Conservation (phyloP, 2,329 filamentous ascomycete species). For the Scopulariopsis brevicaulis region DNA sequence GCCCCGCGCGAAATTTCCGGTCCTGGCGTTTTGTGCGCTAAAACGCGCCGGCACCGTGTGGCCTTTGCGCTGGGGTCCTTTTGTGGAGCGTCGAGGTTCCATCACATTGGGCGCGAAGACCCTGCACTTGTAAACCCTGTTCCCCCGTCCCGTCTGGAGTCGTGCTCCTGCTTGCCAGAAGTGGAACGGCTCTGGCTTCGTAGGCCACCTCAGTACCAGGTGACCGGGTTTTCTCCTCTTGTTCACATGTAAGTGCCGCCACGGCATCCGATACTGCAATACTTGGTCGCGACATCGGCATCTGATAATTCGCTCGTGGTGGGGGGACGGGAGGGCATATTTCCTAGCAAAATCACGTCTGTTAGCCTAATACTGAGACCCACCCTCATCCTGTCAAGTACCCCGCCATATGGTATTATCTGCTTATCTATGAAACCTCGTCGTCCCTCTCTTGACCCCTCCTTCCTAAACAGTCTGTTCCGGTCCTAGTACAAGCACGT, state of each 20-base stretch:
- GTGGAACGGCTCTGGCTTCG: neutral
- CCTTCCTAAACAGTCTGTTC: neutral
- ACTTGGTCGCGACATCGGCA: no score
- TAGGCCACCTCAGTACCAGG: no score
- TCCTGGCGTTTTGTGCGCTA: neutral
- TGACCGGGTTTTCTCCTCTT: no score
- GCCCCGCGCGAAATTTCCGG: neutral
- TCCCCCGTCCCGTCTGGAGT: neutral
- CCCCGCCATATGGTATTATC: neutral
- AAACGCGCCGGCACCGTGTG: neutral
- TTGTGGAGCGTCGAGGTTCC: neutral
- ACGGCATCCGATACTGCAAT: no score
- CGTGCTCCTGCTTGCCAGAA: neutral
- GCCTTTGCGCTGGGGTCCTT: neutral
- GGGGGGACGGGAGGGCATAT: neutral
- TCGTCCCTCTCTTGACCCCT: neutral
- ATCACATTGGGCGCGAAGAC: neutral
- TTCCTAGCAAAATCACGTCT: neutral
- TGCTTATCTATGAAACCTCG: neutral
- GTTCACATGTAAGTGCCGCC: no score
- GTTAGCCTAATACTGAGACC: neutral
- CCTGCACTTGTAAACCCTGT: neutral
- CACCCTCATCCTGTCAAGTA: neutral
- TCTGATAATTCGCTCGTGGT: no score
- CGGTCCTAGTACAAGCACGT: neutral